A percentile compares a stretch with the other conserved stretches of the same genome.
Evolutionary conservation across 129 eudicot genomes (phyloP).

Genomic region (Tanacetum coccineum): DNA sequence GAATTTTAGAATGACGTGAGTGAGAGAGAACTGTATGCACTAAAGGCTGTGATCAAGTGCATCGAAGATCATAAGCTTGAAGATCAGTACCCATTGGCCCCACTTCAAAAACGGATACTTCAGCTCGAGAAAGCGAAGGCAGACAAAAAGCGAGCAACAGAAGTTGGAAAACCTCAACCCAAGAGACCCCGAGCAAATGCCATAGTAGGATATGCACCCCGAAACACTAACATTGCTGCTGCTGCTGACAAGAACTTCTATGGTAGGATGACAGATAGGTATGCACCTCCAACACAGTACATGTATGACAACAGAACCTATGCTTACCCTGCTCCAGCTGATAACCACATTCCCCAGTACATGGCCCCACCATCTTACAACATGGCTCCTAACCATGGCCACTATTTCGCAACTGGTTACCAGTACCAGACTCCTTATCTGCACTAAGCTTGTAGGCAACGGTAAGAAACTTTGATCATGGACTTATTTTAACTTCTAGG

Average conservation of each 20-base stretch:
- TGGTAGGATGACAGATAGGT: constrained; percentile 52
- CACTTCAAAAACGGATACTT: constrained; percentile 68
- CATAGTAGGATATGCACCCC: constrained; percentile 35
- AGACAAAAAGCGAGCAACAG: constrained; percentile 90
- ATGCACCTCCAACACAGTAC: constrained; percentile 70
- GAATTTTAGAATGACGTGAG: constrained; percentile 54
- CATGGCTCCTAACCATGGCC: constrained; percentile 68
- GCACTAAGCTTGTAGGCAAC: constrained; percentile 63
- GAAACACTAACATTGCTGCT: constrained; percentile 42
- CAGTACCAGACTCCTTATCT: constrained; percentile 93
- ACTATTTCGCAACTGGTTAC: constrained; percentile 67
- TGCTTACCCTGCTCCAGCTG: constrained; percentile 58
- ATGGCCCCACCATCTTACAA: constrained; percentile 59
- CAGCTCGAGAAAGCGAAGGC: constrained; percentile 92
- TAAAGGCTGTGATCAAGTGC: constrained; percentile 86
- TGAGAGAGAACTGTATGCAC: constrained; percentile 85
- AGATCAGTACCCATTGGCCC: constrained; percentile 59
- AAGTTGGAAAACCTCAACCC: constrained; percentile 84
- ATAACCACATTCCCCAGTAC: constrained; percentile 53
- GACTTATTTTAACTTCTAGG: constrained; percentile 65
- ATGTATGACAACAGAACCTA: constrained; percentile 71
- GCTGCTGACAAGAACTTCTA: constrained; percentile 56
- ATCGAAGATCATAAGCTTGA: constrained; percentile 97
- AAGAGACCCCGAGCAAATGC: constrained; percentile 94
- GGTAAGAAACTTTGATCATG: constrained; percentile 47